phyloP scores from a whole-genome alignment of 106 monocot species.

The Allium fistulosum region DNA sequence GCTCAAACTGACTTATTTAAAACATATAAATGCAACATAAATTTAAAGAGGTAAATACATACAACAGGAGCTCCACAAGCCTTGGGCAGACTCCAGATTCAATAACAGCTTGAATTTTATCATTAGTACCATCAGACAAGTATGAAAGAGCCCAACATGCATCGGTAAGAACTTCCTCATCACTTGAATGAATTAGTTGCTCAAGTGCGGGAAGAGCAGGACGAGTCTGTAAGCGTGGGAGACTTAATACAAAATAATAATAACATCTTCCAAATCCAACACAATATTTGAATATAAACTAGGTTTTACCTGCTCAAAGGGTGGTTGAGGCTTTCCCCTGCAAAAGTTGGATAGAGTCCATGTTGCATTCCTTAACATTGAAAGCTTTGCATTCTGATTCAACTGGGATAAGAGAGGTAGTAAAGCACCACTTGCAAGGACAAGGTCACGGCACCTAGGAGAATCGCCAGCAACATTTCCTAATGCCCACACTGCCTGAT shows the following conservation, averaged over 20 bases:
- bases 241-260: too few species aligned
- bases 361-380: constrained; percentile 76
- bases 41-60: constrained; percentile 2
- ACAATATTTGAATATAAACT: too few species aligned
- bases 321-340: constrained; percentile 55
- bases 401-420: constrained; percentile 36
- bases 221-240: background rate
- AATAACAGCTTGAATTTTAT: constrained; percentile 49
- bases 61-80: constrained; percentile 45
- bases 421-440: constrained; percentile 40
- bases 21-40: background rate
- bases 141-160: constrained; percentile 47
- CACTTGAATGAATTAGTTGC: constrained; percentile 40
- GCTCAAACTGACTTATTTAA: background rate
- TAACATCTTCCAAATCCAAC: too few species aligned
- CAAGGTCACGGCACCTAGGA: constrained; percentile 52
- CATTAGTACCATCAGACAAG: constrained; percentile 48
- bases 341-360: constrained; percentile 78
- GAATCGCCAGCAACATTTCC: constrained; percentile 83
- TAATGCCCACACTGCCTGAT: constrained; percentile 59
- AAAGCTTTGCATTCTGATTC: constrained; percentile 62
- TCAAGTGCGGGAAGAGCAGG: constrained; percentile 38
- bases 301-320: constrained; percentile 43
- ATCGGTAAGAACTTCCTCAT: constrained; percentile 48
- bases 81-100: constrained; percentile 37